Evolutionary conservation across 129 eudicot species (phyloP).

Genomic region (Flaveria sonorensis): DNA sequence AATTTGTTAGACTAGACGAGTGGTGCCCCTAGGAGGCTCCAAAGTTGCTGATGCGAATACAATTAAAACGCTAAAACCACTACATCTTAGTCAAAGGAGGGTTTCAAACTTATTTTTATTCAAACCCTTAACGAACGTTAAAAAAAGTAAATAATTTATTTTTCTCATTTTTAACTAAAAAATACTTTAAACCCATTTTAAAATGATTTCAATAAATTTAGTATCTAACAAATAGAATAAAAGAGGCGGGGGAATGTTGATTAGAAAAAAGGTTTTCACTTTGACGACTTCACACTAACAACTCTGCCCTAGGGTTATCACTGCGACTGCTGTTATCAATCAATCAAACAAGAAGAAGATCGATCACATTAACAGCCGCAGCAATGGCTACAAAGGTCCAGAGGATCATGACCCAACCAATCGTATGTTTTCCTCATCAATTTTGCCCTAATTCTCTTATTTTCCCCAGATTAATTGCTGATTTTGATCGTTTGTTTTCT

Average conservation of each 20-base stretch:
- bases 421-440: conserved; percentile 37
- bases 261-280: not conserved
- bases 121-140: no score
- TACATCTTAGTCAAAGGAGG: no score
- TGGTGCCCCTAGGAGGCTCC: no score
- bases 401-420: conserved; percentile 92
- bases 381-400: conserved; percentile 91
- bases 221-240: not conserved
- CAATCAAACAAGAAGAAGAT: conserved; percentile 12
- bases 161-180: no score
- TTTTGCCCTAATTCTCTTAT: not conserved
- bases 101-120: no score
- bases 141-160: no score
- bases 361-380: conserved; percentile 18
- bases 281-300: not conserved
- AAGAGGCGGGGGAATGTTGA: conserved; percentile 1
- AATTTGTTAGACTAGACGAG: no score
- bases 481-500: not conserved
- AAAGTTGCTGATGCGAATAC: no score
- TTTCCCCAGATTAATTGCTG: not conserved
- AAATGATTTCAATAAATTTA: no score
- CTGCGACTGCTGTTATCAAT: conserved; percentile 22
- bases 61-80: no score
- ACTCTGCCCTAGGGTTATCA: conserved; percentile 3
- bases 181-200: no score